Evolutionary conservation across 2,329 filamentous ascomycete genomes (phyloP).

Genomic region (Aspergillus novoparasiticus): DNA sequence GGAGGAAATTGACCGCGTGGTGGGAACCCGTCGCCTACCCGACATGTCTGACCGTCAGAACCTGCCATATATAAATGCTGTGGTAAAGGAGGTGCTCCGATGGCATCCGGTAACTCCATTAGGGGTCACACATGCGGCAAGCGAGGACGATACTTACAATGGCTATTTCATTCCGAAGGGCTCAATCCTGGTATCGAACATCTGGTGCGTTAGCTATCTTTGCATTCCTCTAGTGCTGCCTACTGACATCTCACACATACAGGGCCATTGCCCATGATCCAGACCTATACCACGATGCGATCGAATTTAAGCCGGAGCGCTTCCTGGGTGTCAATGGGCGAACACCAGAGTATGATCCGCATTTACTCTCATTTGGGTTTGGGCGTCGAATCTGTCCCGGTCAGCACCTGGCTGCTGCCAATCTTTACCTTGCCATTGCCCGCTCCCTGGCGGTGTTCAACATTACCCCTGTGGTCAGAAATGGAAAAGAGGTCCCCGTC

Average conservation of each 20-base stretch:
- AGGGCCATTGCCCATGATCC: background rate
- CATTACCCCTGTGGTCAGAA: background rate
- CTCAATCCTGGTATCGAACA: conserved; percentile 1
- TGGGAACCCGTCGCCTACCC: conserved; percentile 1
- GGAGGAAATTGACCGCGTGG: conserved; percentile 6
- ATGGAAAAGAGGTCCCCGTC: background rate
- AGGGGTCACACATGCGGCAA: background rate
- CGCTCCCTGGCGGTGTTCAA: background rate
- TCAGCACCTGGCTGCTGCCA: background rate
- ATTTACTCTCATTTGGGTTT: conserved; percentile 3
- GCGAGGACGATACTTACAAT: conserved; percentile 4
- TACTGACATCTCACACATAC: background rate
- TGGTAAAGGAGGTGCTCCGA: background rate
- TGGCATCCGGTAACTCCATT: background rate
- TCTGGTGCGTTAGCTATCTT: background rate
- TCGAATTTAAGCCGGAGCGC: background rate
- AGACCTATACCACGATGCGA: background rate
- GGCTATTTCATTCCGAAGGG: conserved; percentile 7
- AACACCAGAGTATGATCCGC: background rate
- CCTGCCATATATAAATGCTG: background rate
- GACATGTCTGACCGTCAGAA: background rate
- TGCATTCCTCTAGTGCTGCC: background rate
- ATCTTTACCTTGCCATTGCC: background rate
- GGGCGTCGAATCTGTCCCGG: conserved; percentile 8
- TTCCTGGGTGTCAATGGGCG: background rate